Conservation (phyloP, 2,329 filamentous ascomycete genomes). For the Zymoseptoria tritici region DNA sequence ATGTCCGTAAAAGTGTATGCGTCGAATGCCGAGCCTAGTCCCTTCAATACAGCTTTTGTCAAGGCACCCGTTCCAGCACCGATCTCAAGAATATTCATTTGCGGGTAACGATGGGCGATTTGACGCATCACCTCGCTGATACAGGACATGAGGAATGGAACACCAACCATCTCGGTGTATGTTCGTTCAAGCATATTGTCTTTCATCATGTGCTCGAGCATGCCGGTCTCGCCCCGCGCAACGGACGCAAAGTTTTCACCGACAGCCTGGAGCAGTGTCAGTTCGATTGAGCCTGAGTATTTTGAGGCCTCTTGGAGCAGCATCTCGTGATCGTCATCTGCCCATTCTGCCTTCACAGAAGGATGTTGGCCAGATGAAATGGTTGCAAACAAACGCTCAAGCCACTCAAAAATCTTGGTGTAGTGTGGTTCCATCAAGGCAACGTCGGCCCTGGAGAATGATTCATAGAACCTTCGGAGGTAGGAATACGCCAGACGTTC, state of each 20-base stretch:
- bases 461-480: constrained; percentile 4
- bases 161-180: constrained; percentile 20
- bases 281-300: neutral
- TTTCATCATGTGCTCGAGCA: constrained; percentile 7
- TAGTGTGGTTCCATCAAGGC: constrained; percentile 1
- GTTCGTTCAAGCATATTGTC: constrained; percentile 16
- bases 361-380: constrained; percentile 3
- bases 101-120: constrained; percentile 35
- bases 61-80: constrained; percentile 41
- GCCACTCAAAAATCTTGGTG: constrained; percentile 3
- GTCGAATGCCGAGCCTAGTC: constrained; percentile 26
- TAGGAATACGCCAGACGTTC: constrained; percentile 6
- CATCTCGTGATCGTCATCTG: constrained; percentile 2
- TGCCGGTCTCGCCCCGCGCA: constrained; percentile 5
- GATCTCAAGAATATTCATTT: constrained; percentile 39
- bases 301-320: neutral
- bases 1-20: constrained; percentile 45
- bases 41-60: constrained; percentile 31
- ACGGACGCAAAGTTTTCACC: constrained; percentile 2
- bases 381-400: neutral
- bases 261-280: constrained; percentile 1
- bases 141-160: neutral
- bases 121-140: constrained; percentile 8
- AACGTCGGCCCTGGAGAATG: constrained; percentile 3
- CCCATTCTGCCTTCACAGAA: constrained; percentile 4